Base-by-base conservation (phyloP, 352 stramenopile genomes). In the Phytopythium cucurbitacearum region DNA sequence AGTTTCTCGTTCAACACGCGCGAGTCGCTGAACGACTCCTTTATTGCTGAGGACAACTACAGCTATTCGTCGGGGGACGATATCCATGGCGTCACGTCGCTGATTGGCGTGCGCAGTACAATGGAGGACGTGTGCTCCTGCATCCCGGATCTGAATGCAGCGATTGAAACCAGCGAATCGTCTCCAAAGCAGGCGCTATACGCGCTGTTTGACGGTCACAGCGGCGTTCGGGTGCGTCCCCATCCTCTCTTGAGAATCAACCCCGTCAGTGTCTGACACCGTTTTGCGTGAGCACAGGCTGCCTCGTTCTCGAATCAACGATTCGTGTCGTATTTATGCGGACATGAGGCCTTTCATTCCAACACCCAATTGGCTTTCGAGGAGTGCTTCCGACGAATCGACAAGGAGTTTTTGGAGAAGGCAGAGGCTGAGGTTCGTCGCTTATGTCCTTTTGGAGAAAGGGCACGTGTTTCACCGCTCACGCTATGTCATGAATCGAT, bases 111-210 rank as follows among this genome's bases (percentile, higher is more conserved):
- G 47, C 76, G 85, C 9, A 85, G 76, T 42, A 67, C 61, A 7
- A 83, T 93, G 58, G 85, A 95, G 54, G 85, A 95, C 47, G 76
- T 95, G 48, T 91, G 81, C 56, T 88, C 77, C 59, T 91, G 80
- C 54, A 78, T 91, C 11, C 82, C 85, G 5, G 73, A 93, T 38
- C 56, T 93, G 34, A 91, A 85, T 16, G 52, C 72, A 33, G 66
- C 79, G 10, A 59, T 73, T 44, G 79, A 70, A 47, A 58, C 77
- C 13, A 42, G 3, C 34, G 13, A n/a, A 2, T 7, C 45, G 9
- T 10, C 40, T 33, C 52, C 70, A 5, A 79, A 71, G 43, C 81
- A 92, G 48, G 75, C 82, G 16, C 67, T 92, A 44, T 95, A 92
- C 53, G 80, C 81, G 21, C 63, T 95, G 41, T 95, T 93, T 69